Evolutionary conservation across 495 filamentous ascomycete species (phyloP), one percentile per base, ranked within the genome.

Genomic region (Xylaria nigripes): DNA sequence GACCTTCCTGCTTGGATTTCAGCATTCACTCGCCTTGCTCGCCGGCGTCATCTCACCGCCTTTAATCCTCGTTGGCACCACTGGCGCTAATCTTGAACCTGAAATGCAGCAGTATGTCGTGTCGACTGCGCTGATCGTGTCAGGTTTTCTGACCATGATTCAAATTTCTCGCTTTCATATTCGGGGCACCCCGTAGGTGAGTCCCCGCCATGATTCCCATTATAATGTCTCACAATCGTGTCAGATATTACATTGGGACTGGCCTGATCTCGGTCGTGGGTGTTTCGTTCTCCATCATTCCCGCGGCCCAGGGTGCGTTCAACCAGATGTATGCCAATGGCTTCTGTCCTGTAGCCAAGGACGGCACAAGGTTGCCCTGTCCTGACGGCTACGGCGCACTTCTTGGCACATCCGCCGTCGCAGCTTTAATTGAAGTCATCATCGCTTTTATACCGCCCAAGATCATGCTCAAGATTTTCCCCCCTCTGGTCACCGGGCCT

Each of bases 191-290:
- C 86, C 84, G 49, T 94, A 59, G 65, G 70, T 64, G 4, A 13
- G 15, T 2, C 4, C 18, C 36, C 27, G n/a, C n/a, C n/a, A n/a
- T n/a, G n/a, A n/a, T n/a, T n/a, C n/a, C n/a, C n/a, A n/a, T n/a
- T n/a, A n/a, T n/a, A n/a, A n/a, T n/a, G n/a, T n/a, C n/a, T n/a
- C n/a, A n/a, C n/a, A n/a, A n/a, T n/a, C 15, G 1, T 16, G 48
- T 0, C 40, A 70, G 71, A 18, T 81, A 95, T 68, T 93, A 85
- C 58, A 68, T 96, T 57, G 90, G 91, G 32, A 95, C 91, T 0
- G 91, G 91, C 2, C 69, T 95, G 43, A 87, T 96, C 51, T 91
- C 87, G 1, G 89, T 95, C n/a, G 87, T 95, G 16, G 89, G 89
- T 45, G 87, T 87, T 23, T 90, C 85, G 0, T 95, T 95, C 68